A percentile compares a stretch with the other conserved stretches of the same genome.
Conservation (phyloP, 495 filamentous ascomycete genomes). For the Penicillium robsamsonii region DNA sequence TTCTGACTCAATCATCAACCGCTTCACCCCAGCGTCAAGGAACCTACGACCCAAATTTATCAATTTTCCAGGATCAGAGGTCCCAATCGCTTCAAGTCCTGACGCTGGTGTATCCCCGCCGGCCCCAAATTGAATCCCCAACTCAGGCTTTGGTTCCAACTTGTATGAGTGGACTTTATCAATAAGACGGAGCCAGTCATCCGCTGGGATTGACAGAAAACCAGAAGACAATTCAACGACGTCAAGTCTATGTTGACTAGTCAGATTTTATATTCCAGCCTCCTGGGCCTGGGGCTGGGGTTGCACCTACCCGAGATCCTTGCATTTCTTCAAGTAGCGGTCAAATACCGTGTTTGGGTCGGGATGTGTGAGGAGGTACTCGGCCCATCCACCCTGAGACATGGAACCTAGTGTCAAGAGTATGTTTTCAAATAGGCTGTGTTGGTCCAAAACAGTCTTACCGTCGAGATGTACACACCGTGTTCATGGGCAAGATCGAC, state of each 20-base stretch:
- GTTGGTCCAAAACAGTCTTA: slow-evolving; percentile 14
- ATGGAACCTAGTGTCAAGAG: neutral
- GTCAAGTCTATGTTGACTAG: slow-evolving; percentile 41
- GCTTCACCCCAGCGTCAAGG: slow-evolving; percentile 54
- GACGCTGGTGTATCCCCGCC: slow-evolving; percentile 54
- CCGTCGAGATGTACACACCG: slow-evolving; percentile 55
- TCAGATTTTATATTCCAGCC: neutral
- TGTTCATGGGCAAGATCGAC: slow-evolving; percentile 54
- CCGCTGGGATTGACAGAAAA: slow-evolving; percentile 53
- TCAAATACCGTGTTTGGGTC: slow-evolving; percentile 46
- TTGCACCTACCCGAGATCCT: slow-evolving; percentile 41
- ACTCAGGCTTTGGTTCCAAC: slow-evolving; percentile 56
- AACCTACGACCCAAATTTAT: slow-evolving; percentile 52
- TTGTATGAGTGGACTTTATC: slow-evolving; percentile 52
- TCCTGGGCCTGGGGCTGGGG: neutral
- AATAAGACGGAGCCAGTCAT: slow-evolving; percentile 57
- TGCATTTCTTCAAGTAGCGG: slow-evolving; percentile 52
- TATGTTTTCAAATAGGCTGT: neutral
- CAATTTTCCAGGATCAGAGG: slow-evolving; percentile 52
- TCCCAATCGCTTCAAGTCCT: slow-evolving; percentile 50
- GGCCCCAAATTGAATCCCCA: slow-evolving; percentile 61
- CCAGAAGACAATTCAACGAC: slow-evolving; percentile 55
- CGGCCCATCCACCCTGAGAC: slow-evolving; percentile 51
- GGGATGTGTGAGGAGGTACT: slow-evolving; percentile 52
- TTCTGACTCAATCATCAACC: slow-evolving; percentile 62